These are phyloP conservation scores for Lactarius sp. DNA, from an alignment of 768 basidiomycete species.

Conservation along the genomic window DNA sequence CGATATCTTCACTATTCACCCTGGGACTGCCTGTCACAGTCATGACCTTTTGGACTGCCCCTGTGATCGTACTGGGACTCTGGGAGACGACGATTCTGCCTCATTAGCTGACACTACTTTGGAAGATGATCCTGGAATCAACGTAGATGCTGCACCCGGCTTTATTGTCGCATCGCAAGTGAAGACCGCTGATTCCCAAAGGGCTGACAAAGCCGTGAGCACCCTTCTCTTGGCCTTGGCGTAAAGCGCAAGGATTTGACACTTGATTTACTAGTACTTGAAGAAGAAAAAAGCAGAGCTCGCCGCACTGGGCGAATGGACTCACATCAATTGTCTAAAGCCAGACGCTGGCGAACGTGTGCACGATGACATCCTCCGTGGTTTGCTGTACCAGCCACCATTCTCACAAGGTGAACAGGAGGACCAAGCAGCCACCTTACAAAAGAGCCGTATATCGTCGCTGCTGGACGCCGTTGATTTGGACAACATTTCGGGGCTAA, in stretches of 20 bases:
- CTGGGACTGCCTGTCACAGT: conserved; percentile 77
- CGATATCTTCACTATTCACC: conserved; percentile 87
- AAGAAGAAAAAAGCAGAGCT: conserved; percentile 65
- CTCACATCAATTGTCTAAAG: conserved; percentile 71
- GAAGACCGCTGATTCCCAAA: conserved; percentile 40
- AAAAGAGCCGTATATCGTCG: conserved; percentile 31
- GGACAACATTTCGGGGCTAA: conserved; percentile 40
- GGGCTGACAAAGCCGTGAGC: conserved; percentile 50
- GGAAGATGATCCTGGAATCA: conserved; percentile 31
- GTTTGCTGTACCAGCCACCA: conserved; percentile 36
- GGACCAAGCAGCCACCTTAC: conserved; percentile 3
- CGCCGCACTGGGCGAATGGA: conserved; percentile 76
- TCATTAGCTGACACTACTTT: background rate
- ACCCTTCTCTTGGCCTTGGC: background rate
- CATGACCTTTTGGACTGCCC: conserved; percentile 86
- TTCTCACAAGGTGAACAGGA: conserved; percentile 15
- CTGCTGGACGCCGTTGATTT: conserved; percentile 46
- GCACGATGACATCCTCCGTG: conserved; percentile 61
- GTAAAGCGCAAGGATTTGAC: conserved; percentile 17
- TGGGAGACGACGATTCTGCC: background rate
- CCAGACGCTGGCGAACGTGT: conserved; percentile 43
- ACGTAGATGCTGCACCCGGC: conserved; percentile 31
- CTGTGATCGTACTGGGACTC: conserved; percentile 40
- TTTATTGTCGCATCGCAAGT: conserved; percentile 67
- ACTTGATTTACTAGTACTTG: conserved; percentile 43